Conservation (phyloP, 768 basidiomycete genomes). For the Rhodocollybia butyracea region DNA sequence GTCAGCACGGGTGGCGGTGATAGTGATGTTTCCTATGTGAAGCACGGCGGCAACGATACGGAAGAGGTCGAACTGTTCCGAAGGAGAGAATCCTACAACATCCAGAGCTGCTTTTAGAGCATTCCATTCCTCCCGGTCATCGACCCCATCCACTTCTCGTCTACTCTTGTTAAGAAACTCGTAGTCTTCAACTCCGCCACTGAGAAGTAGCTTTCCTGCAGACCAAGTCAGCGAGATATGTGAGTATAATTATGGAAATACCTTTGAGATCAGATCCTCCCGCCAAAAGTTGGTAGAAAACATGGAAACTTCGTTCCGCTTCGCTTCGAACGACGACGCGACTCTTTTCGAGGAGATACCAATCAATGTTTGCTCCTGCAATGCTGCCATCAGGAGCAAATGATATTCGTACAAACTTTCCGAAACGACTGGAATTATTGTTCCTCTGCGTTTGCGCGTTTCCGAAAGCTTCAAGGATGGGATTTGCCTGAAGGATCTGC, state of each 20-base stretch:
- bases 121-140: conserved; percentile 88
- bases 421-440: conserved; percentile 98
- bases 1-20: conserved; percentile 75
- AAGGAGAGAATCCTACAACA: conserved; percentile 80
- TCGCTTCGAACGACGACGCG: conserved; percentile 85
- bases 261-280: conserved; percentile 72
- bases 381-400: conserved; percentile 94
- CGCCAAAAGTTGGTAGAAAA: conserved; percentile 92
- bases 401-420: conserved; percentile 95
- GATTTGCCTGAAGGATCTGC: conserved; percentile 97
- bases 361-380: conserved; percentile 96
- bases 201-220: conserved; percentile 70
- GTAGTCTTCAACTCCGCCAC: conserved; percentile 74
- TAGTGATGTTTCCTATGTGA: conserved; percentile 90
- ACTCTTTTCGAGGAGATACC: conserved; percentile 98
- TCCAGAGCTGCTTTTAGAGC: conserved; percentile 76
- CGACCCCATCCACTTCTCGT: conserved; percentile 91
- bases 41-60: conserved; percentile 91
- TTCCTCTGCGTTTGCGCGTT: conserved; percentile 98
- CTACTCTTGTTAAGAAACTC: conserved; percentile 90
- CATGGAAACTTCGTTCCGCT: conserved; percentile 92
- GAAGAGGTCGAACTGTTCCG: conserved; percentile 91
- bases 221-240: conserved; percentile 8
- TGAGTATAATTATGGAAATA: conserved; percentile 20
- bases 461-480: conserved; percentile 95